Conservation (phyloP, 169 alveolate species). For the Eimeria brunetti region DNA sequence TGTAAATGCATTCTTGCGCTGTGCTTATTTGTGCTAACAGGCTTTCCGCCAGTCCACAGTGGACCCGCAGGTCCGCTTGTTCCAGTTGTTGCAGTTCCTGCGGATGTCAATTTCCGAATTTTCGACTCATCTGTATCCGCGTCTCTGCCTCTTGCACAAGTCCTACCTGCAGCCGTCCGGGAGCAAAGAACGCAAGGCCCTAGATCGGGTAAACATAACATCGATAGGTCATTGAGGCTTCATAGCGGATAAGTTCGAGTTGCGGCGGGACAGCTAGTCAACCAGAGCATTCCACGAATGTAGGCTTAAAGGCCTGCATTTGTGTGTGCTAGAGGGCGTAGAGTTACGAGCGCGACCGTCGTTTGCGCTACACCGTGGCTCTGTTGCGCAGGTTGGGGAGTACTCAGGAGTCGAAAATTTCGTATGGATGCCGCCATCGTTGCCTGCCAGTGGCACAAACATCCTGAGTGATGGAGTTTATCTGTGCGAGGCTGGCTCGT, state of each 20-base stretch:
- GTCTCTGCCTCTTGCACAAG: slow-evolving; percentile 82
- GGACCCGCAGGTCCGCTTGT: slow-evolving; percentile 78
- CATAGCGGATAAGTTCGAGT: neutral
- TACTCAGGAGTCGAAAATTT: slow-evolving; percentile 67
- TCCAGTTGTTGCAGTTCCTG: slow-evolving; percentile 79
- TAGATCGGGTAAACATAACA: slow-evolving; percentile 9
- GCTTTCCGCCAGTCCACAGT: slow-evolving; percentile 81
- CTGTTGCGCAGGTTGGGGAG: slow-evolving; percentile 70
- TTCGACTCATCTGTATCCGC: slow-evolving; percentile 78
- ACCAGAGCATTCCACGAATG: neutral
- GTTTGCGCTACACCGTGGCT: neutral
- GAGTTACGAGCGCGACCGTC: neutral
- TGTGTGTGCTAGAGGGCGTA: neutral
- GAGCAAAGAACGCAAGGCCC: slow-evolving; percentile 72
- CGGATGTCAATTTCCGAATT: slow-evolving; percentile 66
- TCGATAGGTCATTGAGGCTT: neutral
- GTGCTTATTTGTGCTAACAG: slow-evolving; percentile 14
- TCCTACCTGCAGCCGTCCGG: slow-evolving; percentile 77
- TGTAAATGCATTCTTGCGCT: neutral
- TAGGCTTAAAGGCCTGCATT: neutral
- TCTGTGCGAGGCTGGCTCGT: slow-evolving; percentile 88
- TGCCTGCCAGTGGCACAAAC: slow-evolving; percentile 86
- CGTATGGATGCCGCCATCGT: slow-evolving; percentile 74
- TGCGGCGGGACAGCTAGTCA: neutral
- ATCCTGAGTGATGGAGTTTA: slow-evolving; percentile 89